A percentile compares a stretch with the other conserved stretches of the same genome.
phyloP scores from a whole-genome alignment of 73 alveolate species.

The Symbiodinium natans region DNA sequence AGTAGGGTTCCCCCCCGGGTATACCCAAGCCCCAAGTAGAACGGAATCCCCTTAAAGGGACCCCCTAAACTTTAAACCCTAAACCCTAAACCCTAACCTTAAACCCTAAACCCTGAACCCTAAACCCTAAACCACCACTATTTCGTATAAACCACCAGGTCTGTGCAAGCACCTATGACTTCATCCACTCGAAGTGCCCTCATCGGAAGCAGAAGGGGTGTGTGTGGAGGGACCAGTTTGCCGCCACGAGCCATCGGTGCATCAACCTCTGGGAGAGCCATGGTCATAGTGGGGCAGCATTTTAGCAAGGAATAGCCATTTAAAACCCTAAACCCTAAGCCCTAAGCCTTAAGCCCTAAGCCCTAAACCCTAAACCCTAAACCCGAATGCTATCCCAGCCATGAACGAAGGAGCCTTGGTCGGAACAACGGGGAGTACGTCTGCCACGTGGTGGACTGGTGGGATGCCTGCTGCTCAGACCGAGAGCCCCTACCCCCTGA shows the following conservation, averaged over 20 bases:
- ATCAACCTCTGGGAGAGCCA: no score
- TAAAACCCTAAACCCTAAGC: no score
- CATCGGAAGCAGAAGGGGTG: not conserved
- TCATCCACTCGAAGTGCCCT: not conserved
- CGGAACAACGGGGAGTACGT: not conserved
- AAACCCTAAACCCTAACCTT: not conserved
- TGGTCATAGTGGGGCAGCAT: no score
- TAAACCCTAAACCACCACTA: no score
- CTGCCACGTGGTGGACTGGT: not conserved
- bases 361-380: no score
- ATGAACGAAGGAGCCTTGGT: not conserved
- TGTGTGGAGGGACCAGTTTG: not conserved
- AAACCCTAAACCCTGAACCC: not conserved
- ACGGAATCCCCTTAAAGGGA: no score
- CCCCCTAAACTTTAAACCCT: not conserved
- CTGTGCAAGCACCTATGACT: not conserved
- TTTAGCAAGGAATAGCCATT: no score
- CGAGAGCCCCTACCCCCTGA: not conserved
- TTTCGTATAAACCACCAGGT: not conserved
- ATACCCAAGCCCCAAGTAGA: no score
- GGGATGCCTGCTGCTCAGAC: not conserved
- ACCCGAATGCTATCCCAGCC: no score
- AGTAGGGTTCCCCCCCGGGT: no score
- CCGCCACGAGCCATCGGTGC: no score
- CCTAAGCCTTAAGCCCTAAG: no score